Conservation (phyloP, 257 asterid species). For the Capsicum chinense region DNA sequence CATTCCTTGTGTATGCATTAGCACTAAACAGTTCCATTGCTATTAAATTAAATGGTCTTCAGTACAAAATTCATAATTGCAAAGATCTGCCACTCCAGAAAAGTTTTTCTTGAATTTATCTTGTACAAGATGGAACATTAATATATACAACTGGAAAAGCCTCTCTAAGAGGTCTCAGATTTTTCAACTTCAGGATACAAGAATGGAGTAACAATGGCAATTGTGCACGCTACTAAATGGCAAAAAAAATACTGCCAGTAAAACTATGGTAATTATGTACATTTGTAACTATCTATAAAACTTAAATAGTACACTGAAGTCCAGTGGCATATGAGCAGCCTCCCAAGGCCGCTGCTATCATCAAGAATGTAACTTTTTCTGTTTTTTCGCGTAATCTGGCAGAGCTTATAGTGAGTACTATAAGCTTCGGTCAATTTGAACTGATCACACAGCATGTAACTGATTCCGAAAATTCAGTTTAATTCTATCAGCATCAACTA, state of each 20-base stretch:
- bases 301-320: not conserved
- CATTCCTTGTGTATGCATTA: too few relatives aligned
- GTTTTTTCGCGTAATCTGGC: not conserved
- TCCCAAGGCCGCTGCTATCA: not conserved
- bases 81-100: not conserved
- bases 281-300: not conserved
- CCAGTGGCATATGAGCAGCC: not conserved
- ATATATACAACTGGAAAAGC: conserved; percentile 23
- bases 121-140: not conserved
- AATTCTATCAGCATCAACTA: conserved; percentile 60
- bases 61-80: too few relatives aligned
- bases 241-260: not conserved
- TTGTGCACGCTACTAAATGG: not conserved
- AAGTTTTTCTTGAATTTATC: not conserved
- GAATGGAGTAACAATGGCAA: not conserved
- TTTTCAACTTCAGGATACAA: not conserved
- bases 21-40: too few relatives aligned
- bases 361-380: not conserved
- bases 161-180: not conserved
- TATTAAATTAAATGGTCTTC: not conserved
- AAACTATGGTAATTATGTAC: conserved; percentile 24
- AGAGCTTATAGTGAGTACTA: not conserved
- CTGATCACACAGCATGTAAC: conserved; percentile 22
- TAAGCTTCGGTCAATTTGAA: not conserved
- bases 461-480: conserved; percentile 19